Evolutionary conservation across 768 basidiomycete species (phyloP).

Genomic region (Termitomyces sp.): DNA sequence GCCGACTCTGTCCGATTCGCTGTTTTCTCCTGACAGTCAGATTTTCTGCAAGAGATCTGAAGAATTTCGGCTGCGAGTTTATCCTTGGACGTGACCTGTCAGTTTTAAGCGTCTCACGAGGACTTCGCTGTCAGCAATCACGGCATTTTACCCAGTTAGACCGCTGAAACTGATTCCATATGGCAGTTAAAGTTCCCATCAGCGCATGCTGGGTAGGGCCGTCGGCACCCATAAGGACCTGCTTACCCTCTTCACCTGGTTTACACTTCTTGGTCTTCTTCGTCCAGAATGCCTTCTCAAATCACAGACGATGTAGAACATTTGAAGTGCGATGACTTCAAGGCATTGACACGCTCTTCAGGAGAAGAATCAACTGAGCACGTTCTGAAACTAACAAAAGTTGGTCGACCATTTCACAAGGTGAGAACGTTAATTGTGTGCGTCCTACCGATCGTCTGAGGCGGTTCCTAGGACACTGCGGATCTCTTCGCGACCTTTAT

Average conservation of each 20-base stretch:
- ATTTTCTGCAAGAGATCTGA: background rate
- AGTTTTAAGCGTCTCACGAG: background rate
- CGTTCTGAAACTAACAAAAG: constrained; percentile 7
- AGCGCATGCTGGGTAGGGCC: background rate
- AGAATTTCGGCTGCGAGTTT: background rate
- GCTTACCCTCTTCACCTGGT: background rate
- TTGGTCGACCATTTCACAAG: constrained; percentile 12
- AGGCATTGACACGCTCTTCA: background rate
- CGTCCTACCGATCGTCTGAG: background rate
- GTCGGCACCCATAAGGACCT: background rate
- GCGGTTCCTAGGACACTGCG: constrained; percentile 4
- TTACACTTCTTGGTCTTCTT: background rate
- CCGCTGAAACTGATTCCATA: constrained; percentile 8
- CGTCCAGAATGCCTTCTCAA: background rate
- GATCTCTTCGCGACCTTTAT: constrained; percentile 13
- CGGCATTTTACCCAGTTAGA: constrained; percentile 5
- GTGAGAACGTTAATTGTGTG: background rate
- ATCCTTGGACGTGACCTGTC: constrained; percentile 4
- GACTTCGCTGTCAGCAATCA: constrained; percentile 6
- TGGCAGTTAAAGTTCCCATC: constrained; percentile 3
- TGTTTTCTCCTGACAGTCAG: background rate
- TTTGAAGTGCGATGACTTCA: background rate
- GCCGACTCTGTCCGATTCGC: background rate
- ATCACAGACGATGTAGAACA: background rate
- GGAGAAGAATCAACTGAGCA: constrained; percentile 4